Base-by-base conservation (phyloP, 169 alveolate genomes). In the Haemoproteus tartakovskyi region DNA sequence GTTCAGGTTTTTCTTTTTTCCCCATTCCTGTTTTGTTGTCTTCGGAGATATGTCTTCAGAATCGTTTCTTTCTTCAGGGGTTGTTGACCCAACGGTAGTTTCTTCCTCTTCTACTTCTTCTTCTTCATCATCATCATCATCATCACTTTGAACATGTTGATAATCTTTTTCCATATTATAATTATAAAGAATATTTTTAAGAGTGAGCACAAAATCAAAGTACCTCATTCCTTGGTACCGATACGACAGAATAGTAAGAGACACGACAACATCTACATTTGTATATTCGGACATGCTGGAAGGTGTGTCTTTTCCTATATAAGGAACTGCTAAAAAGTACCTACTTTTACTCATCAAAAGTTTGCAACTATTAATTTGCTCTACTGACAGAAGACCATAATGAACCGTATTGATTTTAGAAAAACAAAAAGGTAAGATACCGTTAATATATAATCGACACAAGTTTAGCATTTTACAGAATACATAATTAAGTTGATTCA, bases 241-340 rank as follows among this genome's bases (percentile, higher is more conserved):
- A 61, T 91, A 93, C 1, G 96, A 85, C 59, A 94, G 63, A 51
- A 94, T 89, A 18, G 96, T 91, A 59, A 92, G 63, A 4, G 96
- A 95, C 37, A 95, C 94, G 12, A 93, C 92, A 5, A 95, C 93
- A 78, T 94, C 98, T 0, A 96, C 96, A 56, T 94, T 96, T 8
- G 97, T 90, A 87, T 91, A 94, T 62, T 94, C 98, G 12, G 97
- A 92, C 78, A 92, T 92, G 12, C 52, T 70, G 29, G 95, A 89
- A 1, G 98, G 98, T 19, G 96, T 87, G 83, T 94, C 98, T 60
- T 93, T 94, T 4, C 98, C 98, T 27, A 94, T 92, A 60, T 92
- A 94, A 12, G 98, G 98, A 22, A 94, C 94, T 0, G 98, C 94
- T 47, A 94, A 81, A 82, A 91, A 86, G 48, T 87, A 90, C 40